A percentile compares a stretch with the other conserved stretches of the same genome.
These are phyloP conservation scores for Pyracantha coccinea DNA, from an alignment of 331 rosid species.

Conservation along the genomic window DNA sequence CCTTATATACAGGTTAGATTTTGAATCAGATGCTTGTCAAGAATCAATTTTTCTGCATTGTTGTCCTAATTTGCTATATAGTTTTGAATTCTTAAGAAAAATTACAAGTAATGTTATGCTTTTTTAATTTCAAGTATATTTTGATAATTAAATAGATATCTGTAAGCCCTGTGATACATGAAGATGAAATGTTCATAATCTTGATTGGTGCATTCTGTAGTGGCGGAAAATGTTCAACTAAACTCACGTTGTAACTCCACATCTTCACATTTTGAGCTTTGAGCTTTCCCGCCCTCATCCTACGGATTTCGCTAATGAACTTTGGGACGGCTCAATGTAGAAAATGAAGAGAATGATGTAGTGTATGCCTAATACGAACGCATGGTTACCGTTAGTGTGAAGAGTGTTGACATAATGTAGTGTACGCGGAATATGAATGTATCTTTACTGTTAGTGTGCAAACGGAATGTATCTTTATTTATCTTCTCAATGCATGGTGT, in stretches of 20 bases:
- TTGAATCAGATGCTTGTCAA: not conserved
- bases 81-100: not conserved
- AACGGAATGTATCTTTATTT: not conserved
- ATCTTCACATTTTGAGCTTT: not conserved
- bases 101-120: not conserved
- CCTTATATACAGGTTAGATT: conserved; percentile 78
- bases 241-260: not conserved
- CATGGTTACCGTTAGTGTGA: not conserved
- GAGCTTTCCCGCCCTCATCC: not conserved
- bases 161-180: not conserved
- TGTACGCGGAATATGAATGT: not conserved
- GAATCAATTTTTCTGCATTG: not conserved
- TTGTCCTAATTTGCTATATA: not conserved
- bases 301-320: not conserved
- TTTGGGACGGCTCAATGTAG: not conserved
- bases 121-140: too few species aligned
- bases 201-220: not conserved
- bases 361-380: not conserved
- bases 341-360: not conserved
- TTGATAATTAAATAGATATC: too few species aligned
- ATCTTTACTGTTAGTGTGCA: not conserved
- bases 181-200: not conserved
- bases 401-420: not conserved
- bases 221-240: not conserved
- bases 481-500: not conserved